phyloP scores from a whole-genome alignment of 352 stramenopile genomes.

The Phytophthora chlamydospora region DNA sequence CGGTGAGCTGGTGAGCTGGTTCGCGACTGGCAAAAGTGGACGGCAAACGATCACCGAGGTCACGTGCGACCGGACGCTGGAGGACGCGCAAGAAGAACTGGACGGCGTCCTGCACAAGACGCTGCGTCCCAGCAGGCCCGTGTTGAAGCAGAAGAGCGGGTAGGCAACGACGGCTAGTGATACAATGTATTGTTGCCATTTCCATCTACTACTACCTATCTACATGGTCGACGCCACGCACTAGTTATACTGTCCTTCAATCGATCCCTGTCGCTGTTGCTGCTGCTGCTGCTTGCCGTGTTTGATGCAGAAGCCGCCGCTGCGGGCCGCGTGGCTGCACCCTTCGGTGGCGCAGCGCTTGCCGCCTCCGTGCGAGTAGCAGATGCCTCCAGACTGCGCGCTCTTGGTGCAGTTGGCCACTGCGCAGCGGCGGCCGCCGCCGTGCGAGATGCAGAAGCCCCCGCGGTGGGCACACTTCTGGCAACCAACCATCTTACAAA shows the following conservation, averaged over 20 bases:
- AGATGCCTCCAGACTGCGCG: constrained; percentile 82
- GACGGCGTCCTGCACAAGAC: constrained; percentile 24
- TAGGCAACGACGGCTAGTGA: constrained; percentile 20
- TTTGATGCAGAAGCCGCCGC: constrained; percentile 84
- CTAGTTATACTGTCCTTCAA: constrained; percentile 19
- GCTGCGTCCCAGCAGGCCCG: constrained; percentile 17
- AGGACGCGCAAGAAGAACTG: constrained; percentile 47
- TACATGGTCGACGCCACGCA: constrained; percentile 17
- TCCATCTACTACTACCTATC: too few species aligned
- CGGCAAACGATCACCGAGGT: constrained; percentile 28
- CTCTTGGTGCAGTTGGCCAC: constrained; percentile 79
- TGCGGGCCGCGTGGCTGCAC: constrained; percentile 81
- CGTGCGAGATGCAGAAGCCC: constrained; percentile 84
- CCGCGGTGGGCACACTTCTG: constrained; percentile 84
- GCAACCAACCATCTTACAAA: constrained; percentile 87
- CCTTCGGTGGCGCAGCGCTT: constrained; percentile 80
- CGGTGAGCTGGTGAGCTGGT: constrained; percentile 36
- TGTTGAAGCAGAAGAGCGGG: constrained; percentile 16
- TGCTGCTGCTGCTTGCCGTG: constrained; percentile 74
- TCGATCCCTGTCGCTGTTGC: constrained; percentile 13
- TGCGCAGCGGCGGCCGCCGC: constrained; percentile 75
- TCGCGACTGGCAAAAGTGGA: constrained; percentile 36
- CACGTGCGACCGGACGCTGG: constrained; percentile 52
- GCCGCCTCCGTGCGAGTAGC: constrained; percentile 85
- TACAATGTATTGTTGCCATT: too few species aligned